Base-by-base conservation (phyloP, 2,329 filamentous ascomycete genomes). In the Aspergillus neotritici region DNA sequence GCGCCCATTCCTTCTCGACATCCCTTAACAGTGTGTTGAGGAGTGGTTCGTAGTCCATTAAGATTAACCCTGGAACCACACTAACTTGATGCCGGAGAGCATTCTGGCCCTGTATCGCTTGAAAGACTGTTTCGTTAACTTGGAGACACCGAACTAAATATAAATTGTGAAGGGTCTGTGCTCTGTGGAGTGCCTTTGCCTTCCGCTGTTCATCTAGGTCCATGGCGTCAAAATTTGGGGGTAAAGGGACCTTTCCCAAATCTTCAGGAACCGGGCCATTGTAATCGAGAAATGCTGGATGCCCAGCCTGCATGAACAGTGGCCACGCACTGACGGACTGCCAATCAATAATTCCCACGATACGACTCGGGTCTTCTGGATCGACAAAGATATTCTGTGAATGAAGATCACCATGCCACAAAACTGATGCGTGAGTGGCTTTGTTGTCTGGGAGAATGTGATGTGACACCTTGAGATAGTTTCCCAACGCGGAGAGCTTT, bases 271-370 rank as follows among this genome's bases (percentile, higher is more conserved):
- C 25, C 4, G 54, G 55, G 28, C 53, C 52, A 15, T 53, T 52
- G 40, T 54, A 57, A 43, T 58, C 49, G 2, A 60, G 44, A 36
- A 58, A 54, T 1, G 25, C 49, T 3, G 57, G 55, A 21, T 41
- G 44, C 1, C 34, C 37, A 33, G 48, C 48, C 17, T 57, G 50
- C 41, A 52, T 51, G 13, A 55, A 56, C 33, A 60, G 46, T 9
- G 53, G 55, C 15, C 34, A 43, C 2, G 40, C 43, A 35, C 46
- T 49, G 34, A 43, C 35, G 5, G 44, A 53, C 37, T 58, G 55
- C 57, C 58, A 61, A 42, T 58, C 53, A 25, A 58, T 53, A 11
- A 58, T 54, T 12, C 54, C 52, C 8, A 48, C 8, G 13, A 60
- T 54, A 14, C 34, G 37, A 10, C 12, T 43, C 40, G 50, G 54